Evolutionary conservation across 2,329 filamentous ascomycete species (phyloP).

Genomic region (Pseudocercospora fuligena): DNA sequence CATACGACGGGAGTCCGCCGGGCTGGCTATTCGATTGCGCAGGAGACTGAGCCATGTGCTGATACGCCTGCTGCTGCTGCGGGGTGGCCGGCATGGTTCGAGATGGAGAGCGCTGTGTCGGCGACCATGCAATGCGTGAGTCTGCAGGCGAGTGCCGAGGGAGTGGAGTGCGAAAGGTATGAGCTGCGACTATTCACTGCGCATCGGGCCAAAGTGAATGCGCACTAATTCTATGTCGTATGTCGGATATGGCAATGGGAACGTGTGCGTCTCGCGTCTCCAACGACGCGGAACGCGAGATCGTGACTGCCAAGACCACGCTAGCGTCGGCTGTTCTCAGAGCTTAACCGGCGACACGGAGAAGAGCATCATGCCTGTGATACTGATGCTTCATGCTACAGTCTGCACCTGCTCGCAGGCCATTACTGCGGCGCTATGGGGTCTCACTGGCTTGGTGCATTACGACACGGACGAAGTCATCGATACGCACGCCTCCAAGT

Average conservation of each 20-base stretch:
- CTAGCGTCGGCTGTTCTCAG: not conserved
- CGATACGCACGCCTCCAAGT: not conserved
- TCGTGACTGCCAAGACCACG: not conserved
- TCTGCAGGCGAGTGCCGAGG: constrained; percentile 2
- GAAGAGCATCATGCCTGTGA: not conserved
- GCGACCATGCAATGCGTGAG: constrained; percentile 22
- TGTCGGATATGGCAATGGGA: not conserved
- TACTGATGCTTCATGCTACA: not conserved
- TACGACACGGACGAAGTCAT: not conserved
- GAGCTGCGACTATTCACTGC: not conserved
- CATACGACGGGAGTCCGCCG: constrained; percentile 26
- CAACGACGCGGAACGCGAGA: not conserved
- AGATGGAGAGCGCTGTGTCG: constrained; percentile 19
- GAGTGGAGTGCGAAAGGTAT: not conserved
- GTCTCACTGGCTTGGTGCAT: not conserved
- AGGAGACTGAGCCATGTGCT: constrained; percentile 29
- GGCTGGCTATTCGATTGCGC: constrained; percentile 30
- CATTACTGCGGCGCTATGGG: not conserved
- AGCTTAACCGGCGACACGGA: not conserved
- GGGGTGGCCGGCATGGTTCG: constrained; percentile 38
- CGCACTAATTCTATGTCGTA: not conserved
- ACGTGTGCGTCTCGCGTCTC: not conserved
- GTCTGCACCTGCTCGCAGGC: not conserved
- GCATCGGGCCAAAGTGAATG: not conserved
- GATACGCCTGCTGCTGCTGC: constrained; percentile 36